Base-by-base conservation (phyloP, 1,284 basidiomycete species). In the Moesziomyces parantarcticus region DNA sequence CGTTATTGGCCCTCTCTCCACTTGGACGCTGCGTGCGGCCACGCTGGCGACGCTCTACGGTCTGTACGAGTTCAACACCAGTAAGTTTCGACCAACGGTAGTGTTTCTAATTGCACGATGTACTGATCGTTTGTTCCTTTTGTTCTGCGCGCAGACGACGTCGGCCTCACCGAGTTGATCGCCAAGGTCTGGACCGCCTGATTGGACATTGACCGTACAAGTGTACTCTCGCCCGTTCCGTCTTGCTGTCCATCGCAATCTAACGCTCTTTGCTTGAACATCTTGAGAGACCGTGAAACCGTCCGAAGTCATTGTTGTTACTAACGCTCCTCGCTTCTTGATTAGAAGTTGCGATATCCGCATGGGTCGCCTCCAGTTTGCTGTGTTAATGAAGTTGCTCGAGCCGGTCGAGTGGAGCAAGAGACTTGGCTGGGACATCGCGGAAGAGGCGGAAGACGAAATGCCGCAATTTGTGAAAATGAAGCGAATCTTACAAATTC, bases 41-140 rank as follows among this genome's bases (percentile, higher is more conserved):
- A 97, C 96, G 29, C 89, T 92, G 43, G 91, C 89, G n/a, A 90
- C 91, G 16, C 88, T 97, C 57, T 90, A 93, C 74, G 96, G 97
- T 42, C 88, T 98, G 6, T 99, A 97, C 86, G 79, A 81, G 67
- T 77, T 80, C 75, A 78, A 81, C 75, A 81, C 80, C 26, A 81
- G 77, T 79, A 59, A 71, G 80, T 80, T 22, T 26, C 13, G 16
- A 6, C 8, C 3, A 7, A 9, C 4, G n/a, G n/a, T 13, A 21
- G 14, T 20, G 23, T 13, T 18, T 22, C 1, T 13, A 22, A 16
- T 10, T 6, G 7, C 21, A 36, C 32, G 16, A 46, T 44, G 21
- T 53, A 46, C 61, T 66, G 51, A 43, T 55, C 25, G n/a, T n/a
- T 48, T 36, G 20, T 14, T 48, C 51, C 8, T 23, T 26, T 39